A percentile compares a stretch with the other conserved stretches of the same genome.
Evolutionary conservation across 2,329 filamentous ascomycete species (phyloP).

Genomic region (Peltaster fructicola): DNA sequence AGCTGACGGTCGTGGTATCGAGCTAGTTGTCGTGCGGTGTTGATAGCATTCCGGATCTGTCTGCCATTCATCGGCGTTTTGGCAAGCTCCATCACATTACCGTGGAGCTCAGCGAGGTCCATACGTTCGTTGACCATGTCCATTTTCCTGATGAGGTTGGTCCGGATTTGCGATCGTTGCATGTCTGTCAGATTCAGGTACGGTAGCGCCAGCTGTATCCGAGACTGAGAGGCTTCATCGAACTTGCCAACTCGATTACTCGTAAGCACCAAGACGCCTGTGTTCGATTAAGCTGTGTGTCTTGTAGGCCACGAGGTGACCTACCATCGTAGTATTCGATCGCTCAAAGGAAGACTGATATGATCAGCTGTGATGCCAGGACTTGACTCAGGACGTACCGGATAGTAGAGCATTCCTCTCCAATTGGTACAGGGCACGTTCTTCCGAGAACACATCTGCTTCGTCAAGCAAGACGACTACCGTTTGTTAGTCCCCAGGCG

Average conservation of each 20-base stretch:
- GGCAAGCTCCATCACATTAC: no score
- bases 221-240: slow-evolving; percentile 19
- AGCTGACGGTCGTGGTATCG: no score
- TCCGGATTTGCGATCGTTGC: slow-evolving; percentile 3
- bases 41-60: slow-evolving; percentile 22
- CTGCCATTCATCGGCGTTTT: slow-evolving; percentile 18
- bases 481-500: no score
- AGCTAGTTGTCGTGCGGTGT: slow-evolving; percentile 19
- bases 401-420: slow-evolving; percentile 67
- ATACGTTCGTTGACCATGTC: neutral
- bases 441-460: slow-evolving; percentile 64
- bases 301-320: no score
- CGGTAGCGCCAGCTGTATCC: slow-evolving; percentile 17
- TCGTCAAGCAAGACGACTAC: slow-evolving; percentile 52
- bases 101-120: no score
- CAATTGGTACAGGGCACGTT: slow-evolving; percentile 60
- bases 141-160: slow-evolving; percentile 2
- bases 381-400: no score
- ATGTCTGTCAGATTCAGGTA: slow-evolving; percentile 8
- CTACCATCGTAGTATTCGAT: slow-evolving; percentile 22
- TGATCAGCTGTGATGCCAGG: no score
- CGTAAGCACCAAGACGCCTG: slow-evolving; percentile 22
- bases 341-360: slow-evolving; percentile 20
- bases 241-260: slow-evolving; percentile 20
- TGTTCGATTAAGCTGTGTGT: no score